Base-by-base conservation (phyloP, 2,329 filamentous ascomycete genomes). In the Penicillium sp. region DNA sequence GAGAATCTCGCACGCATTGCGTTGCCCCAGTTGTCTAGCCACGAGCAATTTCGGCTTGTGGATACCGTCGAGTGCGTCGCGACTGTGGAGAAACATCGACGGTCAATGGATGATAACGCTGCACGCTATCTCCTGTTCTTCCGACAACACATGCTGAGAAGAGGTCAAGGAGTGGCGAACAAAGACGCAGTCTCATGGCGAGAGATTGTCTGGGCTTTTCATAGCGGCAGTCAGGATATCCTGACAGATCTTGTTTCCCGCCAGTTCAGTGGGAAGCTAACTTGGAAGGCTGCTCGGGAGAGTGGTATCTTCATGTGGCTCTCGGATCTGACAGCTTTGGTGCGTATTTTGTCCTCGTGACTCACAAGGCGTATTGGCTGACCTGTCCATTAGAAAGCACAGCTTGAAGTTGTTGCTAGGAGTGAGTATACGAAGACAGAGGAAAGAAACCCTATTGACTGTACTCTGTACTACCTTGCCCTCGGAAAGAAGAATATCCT, bases 301-400 rank as follows among this genome's bases (percentile, higher is more conserved):
- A 87, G 85, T 51, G 93, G 93, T 8, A 76, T 97, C 39, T 96
- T 95, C 59, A 91, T 96, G 82, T 98, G 93, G 91, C 75, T 98
- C 48, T 80, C 81, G 0, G 90, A 96, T 63, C 66, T 75, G 13
- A 78, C 77, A 39, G 82, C 88, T 15, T 71, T 97, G 60, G 87
- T 93, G 74, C 65, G 82, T 63, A 33, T 19, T 21, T 5, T 17
- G 4, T 29, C 3, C 9, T 16, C 13, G n/a, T 26, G 7, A 15
- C 2, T 10, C 33, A 16, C 6, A 14, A 18, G n/a, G 15, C 2
- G 11, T 21, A 20, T 14, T 8, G 25, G 27, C 33, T 46, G 21
- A 36, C 37, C 9, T 36, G 17, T 17, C 19, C 23, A 16, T 41
- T 53, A 87, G 83, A 81, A 76, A 62, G 67, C 78, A 0, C 87